Percentiles rank a stretch among this genome's conserved stretches.
These are phyloP conservation scores for Clarireedia monteithiana DNA, from an alignment of 2,329 filamentous ascomycete genomes.

Conservation along the genomic window DNA sequence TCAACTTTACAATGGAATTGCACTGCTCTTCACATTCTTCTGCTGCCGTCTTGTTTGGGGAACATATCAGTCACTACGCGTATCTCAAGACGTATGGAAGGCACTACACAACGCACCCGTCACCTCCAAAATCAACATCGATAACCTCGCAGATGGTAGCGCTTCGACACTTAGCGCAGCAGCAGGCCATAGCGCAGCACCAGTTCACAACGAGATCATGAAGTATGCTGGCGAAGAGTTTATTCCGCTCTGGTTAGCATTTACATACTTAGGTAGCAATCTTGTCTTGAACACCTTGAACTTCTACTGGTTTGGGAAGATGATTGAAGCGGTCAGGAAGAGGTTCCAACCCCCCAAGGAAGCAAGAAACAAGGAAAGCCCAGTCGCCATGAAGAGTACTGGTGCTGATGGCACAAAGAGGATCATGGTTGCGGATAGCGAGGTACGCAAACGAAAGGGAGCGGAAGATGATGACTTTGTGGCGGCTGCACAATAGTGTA, in stretches of 20 bases:
- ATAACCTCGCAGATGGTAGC: conserved; percentile 26
- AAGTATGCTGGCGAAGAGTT: conserved; percentile 41
- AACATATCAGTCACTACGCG: conserved; percentile 59
- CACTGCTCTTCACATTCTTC: conserved; percentile 68
- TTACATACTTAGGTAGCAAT: conserved; percentile 62
- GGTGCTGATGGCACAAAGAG: conserved; percentile 24
- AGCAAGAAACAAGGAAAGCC: conserved; percentile 26
- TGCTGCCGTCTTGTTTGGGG: conserved; percentile 71
- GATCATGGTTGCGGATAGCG: conserved; percentile 25
- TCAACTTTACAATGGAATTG: conserved; percentile 71
- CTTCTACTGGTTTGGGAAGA: conserved; percentile 81
- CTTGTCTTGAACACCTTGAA: conserved; percentile 68
- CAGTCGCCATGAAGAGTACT: conserved; percentile 21
- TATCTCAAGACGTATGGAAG: conserved; percentile 63
- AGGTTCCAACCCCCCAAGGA: conserved; percentile 53
- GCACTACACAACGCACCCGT: conserved; percentile 41
- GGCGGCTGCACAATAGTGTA: conserved; percentile 1
- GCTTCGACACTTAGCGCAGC: conserved; percentile 32
- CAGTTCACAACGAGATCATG: conserved; percentile 35
- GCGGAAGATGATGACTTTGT: conserved; percentile 4
- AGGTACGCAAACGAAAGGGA: conserved; percentile 26
- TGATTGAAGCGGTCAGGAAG: conserved; percentile 73
- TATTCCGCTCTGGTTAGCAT: conserved; percentile 64
- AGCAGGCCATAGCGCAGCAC: conserved; percentile 21
- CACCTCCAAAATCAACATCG: conserved; percentile 28